Evolutionary conservation across 805 yeast species (phyloP), one percentile per base, ranked within the genome.

Genomic region (Candida boleticola): DNA sequence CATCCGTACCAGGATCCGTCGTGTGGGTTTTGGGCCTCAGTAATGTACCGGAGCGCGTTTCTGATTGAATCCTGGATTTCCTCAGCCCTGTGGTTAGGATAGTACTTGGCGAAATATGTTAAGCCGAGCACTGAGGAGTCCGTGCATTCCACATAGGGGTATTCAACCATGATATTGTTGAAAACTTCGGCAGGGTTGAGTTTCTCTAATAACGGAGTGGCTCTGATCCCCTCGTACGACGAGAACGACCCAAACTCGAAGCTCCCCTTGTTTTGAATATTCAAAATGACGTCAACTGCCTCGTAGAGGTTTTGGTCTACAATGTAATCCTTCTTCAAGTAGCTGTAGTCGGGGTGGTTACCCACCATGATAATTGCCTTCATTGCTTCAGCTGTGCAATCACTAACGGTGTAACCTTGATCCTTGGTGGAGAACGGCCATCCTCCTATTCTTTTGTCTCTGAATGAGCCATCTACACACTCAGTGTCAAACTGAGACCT

Each of bases 1-100:
- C 89, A 82, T 1, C 99, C 99, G 60, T 90, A 95, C 98, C 98
- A 93, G 11, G 95, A 82, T 0, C 99, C 99, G 61, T 93, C 96
- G 5, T 45, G 34, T 0, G 57, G 54, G 34, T 72, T 68, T 62
- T 93, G 99, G 2, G 78, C 77, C 2, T 68, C 61, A 38, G 76
- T 77, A 34, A 93, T 86, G 54, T 84, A 93, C 3, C 74, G 61
- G 13, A 88, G 74, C 0, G 97, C 98, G 41, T 80, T 73, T 3
- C 77, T 70, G 36, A 93, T 85, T 0, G 97, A 82, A n/a, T 65
- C 46, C 39, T 73, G 66, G 23, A 93, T 83, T 25, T 86, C 89
- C 4, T 71, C 74, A 4, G 73, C 64, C 45, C 85, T 77, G 58
- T 93, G 89, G 39, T 76, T 71, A 1, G 74, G 75, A 54, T 77